Base-by-base conservation (phyloP, 768 basidiomycete species). In the Mycena maculata region DNA sequence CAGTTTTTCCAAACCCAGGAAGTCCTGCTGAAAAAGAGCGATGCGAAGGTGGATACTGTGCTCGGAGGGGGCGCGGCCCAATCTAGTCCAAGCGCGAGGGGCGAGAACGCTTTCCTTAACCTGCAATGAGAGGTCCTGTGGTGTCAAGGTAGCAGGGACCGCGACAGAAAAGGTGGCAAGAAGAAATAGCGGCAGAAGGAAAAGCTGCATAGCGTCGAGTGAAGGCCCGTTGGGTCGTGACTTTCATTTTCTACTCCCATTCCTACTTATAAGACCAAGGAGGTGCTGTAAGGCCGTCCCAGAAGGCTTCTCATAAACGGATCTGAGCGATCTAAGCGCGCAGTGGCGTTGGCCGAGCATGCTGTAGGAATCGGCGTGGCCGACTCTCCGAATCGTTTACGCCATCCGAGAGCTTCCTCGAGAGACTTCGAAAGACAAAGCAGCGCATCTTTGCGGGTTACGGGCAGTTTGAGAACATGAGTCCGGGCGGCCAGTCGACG, bases 1-100 rank as follows among this genome's bases (percentile, higher is more conserved):
- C 48, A 86, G 84, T 39, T 83, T 75, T 71, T 89, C 87, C 59
- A 90, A 73, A 27, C 76, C 72, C 42, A 75, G 70, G 69, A 88
- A 88, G 71, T 86, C 80, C 25, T 82, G 81, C 67, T 87, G 88
- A 11, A 82, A 82, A 28, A 90, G 83, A 23, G 82, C 89, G 49
- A 90, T 87, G 63, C 86, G 88, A 70, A 91, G 84, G 42, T 79
- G 75, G 45, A 91, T 81, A n/a, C 72, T 74, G 69, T 86, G 82
- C 65, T 83, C 76, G 1, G 83, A 66, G 12, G 84, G 78, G 23
- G 89, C 83, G 33, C 78, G 74, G 41, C 80, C 78, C 1, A 79
- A 72, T 60, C 77, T 75, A 28, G 76, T 60, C 89, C 89, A 90
- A 13, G 84, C 85, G 30, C 50, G 78, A 65, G 87, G 87, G 18